Evolutionary conservation across 495 filamentous ascomycete species (phyloP).

Genomic region (Aspergillus incahuasiensis): DNA sequence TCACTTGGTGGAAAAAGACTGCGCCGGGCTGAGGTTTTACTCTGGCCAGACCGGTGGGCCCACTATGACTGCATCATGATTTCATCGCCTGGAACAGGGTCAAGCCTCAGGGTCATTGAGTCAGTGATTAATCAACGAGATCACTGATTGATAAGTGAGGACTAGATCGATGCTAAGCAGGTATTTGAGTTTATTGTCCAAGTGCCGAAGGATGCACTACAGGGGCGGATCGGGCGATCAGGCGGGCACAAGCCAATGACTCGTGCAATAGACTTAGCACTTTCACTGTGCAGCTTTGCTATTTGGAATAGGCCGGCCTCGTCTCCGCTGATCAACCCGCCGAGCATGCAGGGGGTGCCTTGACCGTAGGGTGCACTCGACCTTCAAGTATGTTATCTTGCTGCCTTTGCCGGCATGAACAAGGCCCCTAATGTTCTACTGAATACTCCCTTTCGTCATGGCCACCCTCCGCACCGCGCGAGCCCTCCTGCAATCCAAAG

Average conservation of each 20-base stretch:
- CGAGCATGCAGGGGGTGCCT: background rate
- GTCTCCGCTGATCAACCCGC: background rate
- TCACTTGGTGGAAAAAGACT: background rate
- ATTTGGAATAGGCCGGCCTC: background rate
- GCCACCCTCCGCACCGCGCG: background rate
- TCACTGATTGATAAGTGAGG: no score
- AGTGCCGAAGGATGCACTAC: background rate
- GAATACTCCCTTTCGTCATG: no score
- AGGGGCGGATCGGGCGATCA: background rate
- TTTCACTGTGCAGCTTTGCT: no score
- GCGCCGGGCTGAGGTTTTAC: background rate
- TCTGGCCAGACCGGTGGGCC: background rate
- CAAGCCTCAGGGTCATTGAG: no score
- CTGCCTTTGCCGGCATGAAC: background rate
- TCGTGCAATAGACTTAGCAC: background rate
- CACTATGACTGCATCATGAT: background rate
- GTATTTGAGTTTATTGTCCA: no score
- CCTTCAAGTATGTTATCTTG: no score
- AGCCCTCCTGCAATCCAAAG: background rate
- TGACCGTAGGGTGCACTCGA: no score
- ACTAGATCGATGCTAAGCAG: no score
- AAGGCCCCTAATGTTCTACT: no score
- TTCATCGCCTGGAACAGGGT: conserved; percentile 4
- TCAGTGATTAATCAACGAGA: no score
- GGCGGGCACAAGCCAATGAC: background rate